phyloP scores from a whole-genome alignment of 2,329 filamentous ascomycete genomes.

The Sporothrix luriei region DNA sequence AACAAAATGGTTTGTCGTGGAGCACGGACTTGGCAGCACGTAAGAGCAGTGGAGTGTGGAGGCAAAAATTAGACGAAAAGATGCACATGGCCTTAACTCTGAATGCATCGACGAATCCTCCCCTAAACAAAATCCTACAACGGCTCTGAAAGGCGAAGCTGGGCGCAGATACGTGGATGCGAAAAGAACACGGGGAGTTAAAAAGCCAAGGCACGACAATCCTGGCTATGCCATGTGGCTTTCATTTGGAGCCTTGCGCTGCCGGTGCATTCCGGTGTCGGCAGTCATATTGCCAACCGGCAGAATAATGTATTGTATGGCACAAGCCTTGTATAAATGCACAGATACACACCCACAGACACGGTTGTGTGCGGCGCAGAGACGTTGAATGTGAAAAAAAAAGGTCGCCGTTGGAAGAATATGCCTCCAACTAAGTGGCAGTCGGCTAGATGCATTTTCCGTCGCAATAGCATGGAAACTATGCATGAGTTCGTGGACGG shows the following conservation, averaged over 20 bases:
- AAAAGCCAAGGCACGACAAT: background rate
- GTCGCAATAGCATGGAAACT: conserved; percentile 11
- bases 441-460: background rate
- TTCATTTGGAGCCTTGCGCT: background rate
- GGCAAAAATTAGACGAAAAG: background rate
- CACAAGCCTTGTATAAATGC: background rate
- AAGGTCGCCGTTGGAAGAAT: background rate
- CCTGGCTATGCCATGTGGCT: conserved; percentile 10
- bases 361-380: background rate
- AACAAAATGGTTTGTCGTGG: background rate
- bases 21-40: background rate
- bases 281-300: background rate
- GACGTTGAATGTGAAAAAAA: too few species aligned
- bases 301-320: too few species aligned
- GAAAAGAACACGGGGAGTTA: background rate
- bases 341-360: background rate
- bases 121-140: background rate
- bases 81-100: background rate
- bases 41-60: background rate
- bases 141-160: background rate
- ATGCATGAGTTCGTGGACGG: background rate
- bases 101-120: background rate
- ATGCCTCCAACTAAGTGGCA: too few species aligned
- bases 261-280: background rate
- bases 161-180: background rate